Percentiles rank a stretch among this genome's conserved stretches.
Conservation (phyloP, 495 filamentous ascomycete genomes). For the Staphylotrichum longicolle region DNA sequence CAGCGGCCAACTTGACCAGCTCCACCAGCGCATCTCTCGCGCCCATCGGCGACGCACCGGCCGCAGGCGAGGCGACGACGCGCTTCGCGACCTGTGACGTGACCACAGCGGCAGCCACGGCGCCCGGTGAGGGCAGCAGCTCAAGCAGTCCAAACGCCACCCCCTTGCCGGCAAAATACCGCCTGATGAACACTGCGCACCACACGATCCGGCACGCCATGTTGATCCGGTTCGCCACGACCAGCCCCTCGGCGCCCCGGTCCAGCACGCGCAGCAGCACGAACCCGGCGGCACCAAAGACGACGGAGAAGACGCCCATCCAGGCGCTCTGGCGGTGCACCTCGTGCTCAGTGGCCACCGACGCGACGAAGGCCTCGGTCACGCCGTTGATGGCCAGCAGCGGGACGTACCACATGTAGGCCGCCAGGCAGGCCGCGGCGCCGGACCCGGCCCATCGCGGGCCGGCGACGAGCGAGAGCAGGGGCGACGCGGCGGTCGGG, state of each 20-base stretch:
- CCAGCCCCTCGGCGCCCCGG: conserved; percentile 74
- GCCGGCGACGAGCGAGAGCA: conserved; percentile 72
- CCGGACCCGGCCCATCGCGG: conserved; percentile 64
- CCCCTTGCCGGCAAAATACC: conserved; percentile 55
- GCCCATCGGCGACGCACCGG: conserved; percentile 26
- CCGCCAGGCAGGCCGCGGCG: conserved; percentile 61
- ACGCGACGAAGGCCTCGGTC: conserved; percentile 86
- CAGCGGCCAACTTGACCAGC: conserved; percentile 49
- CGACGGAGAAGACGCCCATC: conserved; percentile 76
- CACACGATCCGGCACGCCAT: conserved; percentile 80
- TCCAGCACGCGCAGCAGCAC: conserved; percentile 62
- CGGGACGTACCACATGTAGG: conserved; percentile 90
- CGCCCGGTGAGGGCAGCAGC: conserved; percentile 31
- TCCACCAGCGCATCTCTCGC: conserved; percentile 42
- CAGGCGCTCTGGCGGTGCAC: conserved; percentile 71
- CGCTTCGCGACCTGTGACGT: conserved; percentile 26
- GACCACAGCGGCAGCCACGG: conserved; percentile 27
- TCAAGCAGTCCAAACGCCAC: conserved; percentile 29
- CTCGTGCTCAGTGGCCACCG: conserved; percentile 67
- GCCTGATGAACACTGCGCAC: conserved; percentile 67
- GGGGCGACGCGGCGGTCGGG: conserved; percentile 66
- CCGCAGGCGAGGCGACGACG: conserved; percentile 14
- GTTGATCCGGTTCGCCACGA: conserved; percentile 80
- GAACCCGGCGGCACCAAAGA: conserved; percentile 69
- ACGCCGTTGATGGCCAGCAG: conserved; percentile 90